Evolutionary conservation across 2,329 filamentous ascomycete genomes (phyloP).

Genomic region (Orbilia blumenaviensis): DNA sequence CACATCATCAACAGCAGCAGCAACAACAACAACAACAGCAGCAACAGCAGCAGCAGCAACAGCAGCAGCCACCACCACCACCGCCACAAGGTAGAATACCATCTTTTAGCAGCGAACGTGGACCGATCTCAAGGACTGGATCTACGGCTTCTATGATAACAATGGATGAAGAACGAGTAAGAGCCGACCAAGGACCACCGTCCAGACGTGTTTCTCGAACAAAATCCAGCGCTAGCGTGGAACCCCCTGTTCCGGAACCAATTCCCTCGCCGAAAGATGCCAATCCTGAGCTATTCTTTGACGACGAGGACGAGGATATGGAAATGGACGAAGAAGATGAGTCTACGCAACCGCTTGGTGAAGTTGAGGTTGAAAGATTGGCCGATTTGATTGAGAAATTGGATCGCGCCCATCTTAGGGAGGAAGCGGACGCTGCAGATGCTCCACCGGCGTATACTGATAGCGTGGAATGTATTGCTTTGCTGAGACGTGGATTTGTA

Average conservation of each 20-base stretch:
- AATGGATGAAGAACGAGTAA: constrained; percentile 41
- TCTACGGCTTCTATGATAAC: constrained; percentile 48
- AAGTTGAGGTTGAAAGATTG: constrained; percentile 36
- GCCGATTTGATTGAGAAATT: constrained; percentile 44
- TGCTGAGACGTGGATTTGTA: constrained; percentile 48
- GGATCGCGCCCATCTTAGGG: constrained; percentile 39
- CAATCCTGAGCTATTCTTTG: constrained; percentile 37
- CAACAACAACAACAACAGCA: constrained; percentile 13
- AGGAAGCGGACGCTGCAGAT: constrained; percentile 38
- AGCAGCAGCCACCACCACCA: constrained; percentile 2
- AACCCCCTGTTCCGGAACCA: constrained; percentile 35
- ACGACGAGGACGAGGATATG: constrained; percentile 50
- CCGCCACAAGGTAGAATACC: constrained; percentile 33
- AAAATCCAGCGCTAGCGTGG: constrained; percentile 42
- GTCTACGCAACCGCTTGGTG: constrained; percentile 26
- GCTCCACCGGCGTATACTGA: constrained; percentile 41
- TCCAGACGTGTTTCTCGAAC: constrained; percentile 46
- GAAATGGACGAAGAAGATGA: constrained; percentile 46
- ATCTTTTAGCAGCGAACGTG: constrained; percentile 46
- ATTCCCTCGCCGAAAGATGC: constrained; percentile 41
- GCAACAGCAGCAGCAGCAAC: not conserved
- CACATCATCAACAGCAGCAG: not conserved
- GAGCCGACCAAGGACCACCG: constrained; percentile 17
- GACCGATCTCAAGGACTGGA: constrained; percentile 27
- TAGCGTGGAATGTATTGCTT: constrained; percentile 36